Base-by-base conservation (phyloP, 805 yeast genomes). In the Cyberlindnera samutprakarnensis region DNA sequence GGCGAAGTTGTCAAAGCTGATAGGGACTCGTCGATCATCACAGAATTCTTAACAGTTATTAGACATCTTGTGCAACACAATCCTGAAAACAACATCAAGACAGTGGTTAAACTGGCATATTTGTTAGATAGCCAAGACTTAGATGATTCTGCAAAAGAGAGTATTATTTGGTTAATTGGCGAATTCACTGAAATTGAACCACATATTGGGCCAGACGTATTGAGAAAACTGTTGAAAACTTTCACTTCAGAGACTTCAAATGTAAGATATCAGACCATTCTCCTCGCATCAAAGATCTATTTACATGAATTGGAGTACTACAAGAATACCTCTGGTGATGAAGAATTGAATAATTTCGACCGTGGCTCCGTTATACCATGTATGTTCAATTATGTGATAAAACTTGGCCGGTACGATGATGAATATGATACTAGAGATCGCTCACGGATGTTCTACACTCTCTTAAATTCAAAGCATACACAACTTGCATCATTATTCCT, bases 131-230 rank as follows among this genome's bases (percentile, higher is more conserved):
- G 39, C 7, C 31, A 34, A 8, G 33, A 47, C 7, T 37, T 64
- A 15, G 50, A 54, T 4, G 59, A 61, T 25, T 56, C 59, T 13
- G 94, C 97, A 0, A 73, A 77, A 42, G 86, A 94, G 2, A 81
- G 90, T 28, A 77, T 88, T 9, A 67, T 90, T 6, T 92, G 97
- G 97, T 65, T 90, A 8, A 70, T 90, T 32, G 96, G 97, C 5
- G 96, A 92, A 49, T 79, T 78, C 50, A 66, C 78, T 0, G 54
- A 51, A 12, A 46, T 58, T 18, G 64, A 63, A 23, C 61, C 66
- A 12, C 54, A 56, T 18, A 56, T 83, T 31, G 78, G 88, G 4
- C 88, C 94, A 0, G 96, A 90, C 50, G 70, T 85, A 3, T 59
- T 86, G 34, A 65, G 96, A 32, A 57, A 61, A 11, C 56, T 82